Evolutionary conservation across 2,329 filamentous ascomycete genomes (phyloP).

Genomic region (Orbilia oligospora): DNA sequence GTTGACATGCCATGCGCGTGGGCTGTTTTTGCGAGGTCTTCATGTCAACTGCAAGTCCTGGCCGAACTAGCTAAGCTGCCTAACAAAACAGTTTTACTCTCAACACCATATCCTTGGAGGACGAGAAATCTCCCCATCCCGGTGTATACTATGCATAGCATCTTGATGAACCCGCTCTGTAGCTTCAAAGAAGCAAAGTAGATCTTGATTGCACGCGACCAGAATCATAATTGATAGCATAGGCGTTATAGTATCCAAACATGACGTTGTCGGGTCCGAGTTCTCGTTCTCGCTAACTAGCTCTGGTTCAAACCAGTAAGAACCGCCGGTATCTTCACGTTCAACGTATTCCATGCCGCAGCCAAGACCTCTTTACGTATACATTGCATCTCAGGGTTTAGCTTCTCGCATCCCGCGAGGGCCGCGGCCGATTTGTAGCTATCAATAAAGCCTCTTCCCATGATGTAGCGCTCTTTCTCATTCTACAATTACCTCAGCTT

Average conservation of each 20-base stretch:
- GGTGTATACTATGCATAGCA: slow-evolving; percentile 1
- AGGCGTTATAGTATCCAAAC: background rate
- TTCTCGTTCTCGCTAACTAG: slow-evolving; percentile 50
- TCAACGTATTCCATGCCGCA: slow-evolving; percentile 23
- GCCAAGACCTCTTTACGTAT: slow-evolving; percentile 55
- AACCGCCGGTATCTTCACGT: slow-evolving; percentile 45
- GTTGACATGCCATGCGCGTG: background rate
- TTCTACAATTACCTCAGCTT: slow-evolving; percentile 37
- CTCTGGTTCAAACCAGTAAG: slow-evolving; percentile 39
- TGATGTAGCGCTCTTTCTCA: slow-evolving; percentile 32
- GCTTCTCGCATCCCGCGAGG: slow-evolving; percentile 40
- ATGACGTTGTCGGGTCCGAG: slow-evolving; percentile 32
- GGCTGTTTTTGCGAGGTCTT: background rate
- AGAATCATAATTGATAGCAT: background rate
- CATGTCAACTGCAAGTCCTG: background rate
- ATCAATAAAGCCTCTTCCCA: slow-evolving; percentile 17
- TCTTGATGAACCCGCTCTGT: background rate
- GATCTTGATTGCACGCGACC: slow-evolving; percentile 1
- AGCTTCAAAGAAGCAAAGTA: background rate
- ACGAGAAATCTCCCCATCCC: slow-evolving; percentile 3
- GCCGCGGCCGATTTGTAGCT: slow-evolving; percentile 1
- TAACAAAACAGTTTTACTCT: too few species aligned
- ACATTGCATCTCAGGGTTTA: slow-evolving; percentile 49
- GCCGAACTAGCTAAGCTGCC: too few species aligned
- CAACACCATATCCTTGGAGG: slow-evolving; percentile 22